Percentiles rank a stretch among this genome's conserved stretches.
Evolutionary conservation across 257 asterid species (phyloP).

Genomic region (Solanum dulcamara): DNA sequence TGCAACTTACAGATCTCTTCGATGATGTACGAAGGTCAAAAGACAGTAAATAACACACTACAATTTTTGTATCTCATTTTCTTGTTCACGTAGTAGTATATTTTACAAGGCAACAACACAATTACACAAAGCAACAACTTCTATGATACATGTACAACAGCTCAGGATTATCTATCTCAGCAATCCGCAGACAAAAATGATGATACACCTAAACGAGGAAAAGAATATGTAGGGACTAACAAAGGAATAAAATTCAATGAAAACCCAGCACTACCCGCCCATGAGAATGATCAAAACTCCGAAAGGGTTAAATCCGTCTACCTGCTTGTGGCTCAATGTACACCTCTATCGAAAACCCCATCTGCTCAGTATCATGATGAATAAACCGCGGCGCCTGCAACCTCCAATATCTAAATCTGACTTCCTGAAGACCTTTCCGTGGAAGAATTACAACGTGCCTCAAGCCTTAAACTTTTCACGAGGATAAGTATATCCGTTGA

Average conservation of each 20-base stretch:
- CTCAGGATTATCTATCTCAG: conserved; percentile 18
- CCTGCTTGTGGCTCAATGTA: conserved; percentile 33
- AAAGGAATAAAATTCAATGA: conserved; percentile 4
- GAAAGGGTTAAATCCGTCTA: conserved; percentile 11
- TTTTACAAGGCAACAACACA: conserved; percentile 14
- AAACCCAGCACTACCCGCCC: conserved; percentile 17
- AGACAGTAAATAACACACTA: not conserved
- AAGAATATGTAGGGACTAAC: conserved; percentile 5
- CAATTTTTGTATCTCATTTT: not conserved
- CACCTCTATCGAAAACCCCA: conserved; percentile 23
- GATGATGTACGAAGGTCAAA: not conserved
- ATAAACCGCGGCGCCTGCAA: conserved; percentile 3
- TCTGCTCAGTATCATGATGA: conserved; percentile 5
- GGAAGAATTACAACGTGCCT: conserved; percentile 8
- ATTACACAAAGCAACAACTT: conserved; percentile 30
- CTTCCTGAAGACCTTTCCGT: conserved; percentile 1
- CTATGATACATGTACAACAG: conserved; percentile 35
- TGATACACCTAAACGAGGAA: conserved; percentile 30
- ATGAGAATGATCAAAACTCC: conserved; percentile 8
- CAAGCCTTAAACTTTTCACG: conserved; percentile 9
- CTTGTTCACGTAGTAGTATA: conserved; percentile 18
- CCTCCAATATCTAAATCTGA: not conserved
- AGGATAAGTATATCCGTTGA: conserved; percentile 9
- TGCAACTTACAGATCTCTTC: not conserved
- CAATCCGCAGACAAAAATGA: conserved; percentile 23